These are phyloP conservation scores for Colletotrichum spaethianum DNA, from an alignment of 2,329 filamentous ascomycete species.

Conservation along the genomic window DNA sequence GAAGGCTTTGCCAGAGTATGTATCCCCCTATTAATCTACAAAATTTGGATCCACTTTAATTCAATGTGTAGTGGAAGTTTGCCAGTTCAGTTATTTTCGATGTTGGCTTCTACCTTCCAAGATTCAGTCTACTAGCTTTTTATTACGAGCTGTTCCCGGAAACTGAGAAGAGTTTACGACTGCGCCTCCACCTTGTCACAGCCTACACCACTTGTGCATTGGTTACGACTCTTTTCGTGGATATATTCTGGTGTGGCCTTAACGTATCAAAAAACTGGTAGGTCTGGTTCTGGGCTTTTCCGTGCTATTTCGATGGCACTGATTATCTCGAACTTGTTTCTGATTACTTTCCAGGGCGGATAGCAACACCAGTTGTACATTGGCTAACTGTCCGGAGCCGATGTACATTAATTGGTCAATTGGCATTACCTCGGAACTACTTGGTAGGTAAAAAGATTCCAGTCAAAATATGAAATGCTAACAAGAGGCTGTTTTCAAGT, in stretches of 20 bases:
- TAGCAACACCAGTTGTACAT: background rate
- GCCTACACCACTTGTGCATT: background rate
- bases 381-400: background rate
- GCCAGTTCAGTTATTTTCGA: constrained; percentile 1
- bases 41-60: background rate
- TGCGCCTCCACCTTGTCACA: background rate
- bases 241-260: background rate
- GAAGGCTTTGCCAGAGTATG: constrained; percentile 1
- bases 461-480: background rate
- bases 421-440: background rate
- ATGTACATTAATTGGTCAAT: constrained; percentile 13
- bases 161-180: background rate
- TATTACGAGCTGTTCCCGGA: constrained; percentile 1
- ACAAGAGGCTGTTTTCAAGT: background rate
- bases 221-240: background rate
- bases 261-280: background rate
- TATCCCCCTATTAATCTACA: background rate
- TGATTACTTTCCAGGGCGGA: background rate
- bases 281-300: too few species aligned
- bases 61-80: background rate
- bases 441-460: background rate
- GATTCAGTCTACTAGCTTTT: constrained; percentile 5
- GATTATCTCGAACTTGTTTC: background rate
- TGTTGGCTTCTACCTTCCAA: constrained; percentile 4
- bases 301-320: background rate